phyloP scores from a whole-genome alignment of 306 rosid species.

The Castanospermum australe region DNA sequence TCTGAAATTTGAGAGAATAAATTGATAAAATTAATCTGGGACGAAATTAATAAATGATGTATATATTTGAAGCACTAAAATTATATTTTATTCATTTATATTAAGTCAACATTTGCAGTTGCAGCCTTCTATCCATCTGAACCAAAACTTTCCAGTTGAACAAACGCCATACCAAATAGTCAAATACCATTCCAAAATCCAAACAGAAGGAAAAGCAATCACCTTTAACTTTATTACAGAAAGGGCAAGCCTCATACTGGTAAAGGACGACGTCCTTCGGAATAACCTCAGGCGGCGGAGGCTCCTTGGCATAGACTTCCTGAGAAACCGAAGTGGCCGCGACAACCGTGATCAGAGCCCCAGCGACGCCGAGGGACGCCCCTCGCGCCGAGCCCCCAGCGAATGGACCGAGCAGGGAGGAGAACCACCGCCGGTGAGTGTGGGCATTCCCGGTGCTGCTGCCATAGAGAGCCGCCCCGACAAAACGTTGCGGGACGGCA shows the following conservation, averaged over 20 bases:
- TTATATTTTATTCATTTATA: no score
- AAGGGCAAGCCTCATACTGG: slow-evolving; percentile 95
- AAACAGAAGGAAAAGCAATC: neutral
- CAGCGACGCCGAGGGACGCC: slow-evolving; percentile 52
- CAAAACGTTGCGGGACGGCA: slow-evolving; percentile 41
- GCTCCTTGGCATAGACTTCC: slow-evolving; percentile 82
- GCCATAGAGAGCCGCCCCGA: slow-evolving; percentile 57
- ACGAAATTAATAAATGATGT: no score
- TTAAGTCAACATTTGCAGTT: neutral
- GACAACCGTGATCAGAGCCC: slow-evolving; percentile 45
- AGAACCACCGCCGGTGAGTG: slow-evolving; percentile 41
- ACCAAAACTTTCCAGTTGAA: neutral
- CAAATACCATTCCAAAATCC: neutral
- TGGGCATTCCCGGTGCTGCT: slow-evolving; percentile 24
- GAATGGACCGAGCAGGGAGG: slow-evolving; percentile 33
- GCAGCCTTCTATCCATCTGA: neutral
- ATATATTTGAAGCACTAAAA: no score
- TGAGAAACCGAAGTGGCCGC: slow-evolving; percentile 38
- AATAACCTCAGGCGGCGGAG: slow-evolving; percentile 51
- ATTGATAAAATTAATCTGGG: no score
- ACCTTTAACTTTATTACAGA: slow-evolving; percentile 96
- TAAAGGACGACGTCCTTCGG: slow-evolving; percentile 81
- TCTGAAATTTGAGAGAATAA: no score
- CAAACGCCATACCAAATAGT: neutral
- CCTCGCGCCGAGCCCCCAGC: slow-evolving; percentile 17